Base-by-base conservation (phyloP, 805 yeast genomes). In the Candida sphagnicola region DNA sequence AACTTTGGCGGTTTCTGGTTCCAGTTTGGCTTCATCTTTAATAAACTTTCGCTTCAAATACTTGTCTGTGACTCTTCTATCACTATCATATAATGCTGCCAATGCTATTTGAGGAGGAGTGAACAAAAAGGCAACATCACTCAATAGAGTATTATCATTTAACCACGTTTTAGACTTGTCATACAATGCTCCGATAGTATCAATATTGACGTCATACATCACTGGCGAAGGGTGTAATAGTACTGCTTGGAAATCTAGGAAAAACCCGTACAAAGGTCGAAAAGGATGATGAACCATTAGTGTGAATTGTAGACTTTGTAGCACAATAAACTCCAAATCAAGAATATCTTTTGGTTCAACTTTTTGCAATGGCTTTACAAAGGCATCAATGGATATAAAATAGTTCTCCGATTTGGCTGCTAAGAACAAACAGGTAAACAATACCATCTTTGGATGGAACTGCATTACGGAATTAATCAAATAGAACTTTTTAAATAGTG, bases 21-120 rank as follows among this genome's bases (percentile, higher is more conserved):
- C 42, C n/a, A 48, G 54, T 25, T 23, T 39, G 17, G 40, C 55
- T 8, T 40, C 30, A 5, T 42, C 43, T 16, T 50, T 43, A 33
- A 70, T 66, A 47, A 82, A 82, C 56, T 85, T 86, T 47, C 74
- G 70, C 46, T 74, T 72, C 46, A 91, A 61, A 60, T 90, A 90
- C 45, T 78, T 70, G 39, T 77, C 77, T 2, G 85, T 76, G 28
- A 85, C 61, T 17, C 73, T 76, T 45, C 73, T 78, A 59, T 88
- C 85, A 11, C 73, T 77, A 38, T 74, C 71, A 62, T 83, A 77
- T 54, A 90, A 70, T 12, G 93, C 87, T 0, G 96, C 93, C 37
- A 93, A 66, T 1, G 98, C 96, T 21, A 93, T 86, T 54, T 93
- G 99, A 1, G 98, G 96, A 1, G 99, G 99, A 0, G 98, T 82